Conservation (phyloP, 225 moss, liverwort and hornwort species). For the Climacium dendroides region DNA sequence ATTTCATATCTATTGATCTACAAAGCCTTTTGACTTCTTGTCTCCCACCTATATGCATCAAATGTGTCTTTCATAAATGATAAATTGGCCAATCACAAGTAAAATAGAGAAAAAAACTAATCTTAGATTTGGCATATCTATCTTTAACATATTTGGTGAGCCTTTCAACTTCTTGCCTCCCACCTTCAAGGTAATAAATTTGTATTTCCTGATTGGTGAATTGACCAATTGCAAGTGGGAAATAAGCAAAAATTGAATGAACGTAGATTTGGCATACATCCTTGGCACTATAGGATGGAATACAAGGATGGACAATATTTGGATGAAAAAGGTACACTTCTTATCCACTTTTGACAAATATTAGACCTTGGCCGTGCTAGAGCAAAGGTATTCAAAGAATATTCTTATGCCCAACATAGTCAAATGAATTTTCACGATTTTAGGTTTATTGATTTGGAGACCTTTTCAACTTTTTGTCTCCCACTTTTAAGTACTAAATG, state of each 20-base stretch:
- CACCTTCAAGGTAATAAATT: neutral
- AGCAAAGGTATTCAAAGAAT: neutral
- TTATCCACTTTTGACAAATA: neutral
- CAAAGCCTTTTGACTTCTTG: neutral
- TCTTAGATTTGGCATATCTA: rapidly evolving
- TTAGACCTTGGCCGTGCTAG: neutral
- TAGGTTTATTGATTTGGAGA: no score
- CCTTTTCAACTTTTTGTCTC: no score
- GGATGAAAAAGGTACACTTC: neutral
- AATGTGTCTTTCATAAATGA: neutral
- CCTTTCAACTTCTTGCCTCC: neutral
- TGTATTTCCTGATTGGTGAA: neutral
- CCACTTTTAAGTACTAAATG: neutral
- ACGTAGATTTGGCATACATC: neutral
- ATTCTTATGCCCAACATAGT: rapidly evolving
- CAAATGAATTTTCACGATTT: neutral
- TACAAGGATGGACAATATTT: neutral
- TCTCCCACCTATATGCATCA: neutral
- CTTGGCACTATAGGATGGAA: neutral
- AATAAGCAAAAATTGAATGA: neutral
- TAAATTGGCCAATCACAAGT: neutral
- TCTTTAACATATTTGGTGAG: neutral
- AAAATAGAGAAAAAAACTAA: neutral
- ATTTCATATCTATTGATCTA: neutral
- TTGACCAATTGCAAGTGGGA: neutral